Base-by-base conservation (phyloP, 805 yeast genomes). In the Candida vaughaniae region DNA sequence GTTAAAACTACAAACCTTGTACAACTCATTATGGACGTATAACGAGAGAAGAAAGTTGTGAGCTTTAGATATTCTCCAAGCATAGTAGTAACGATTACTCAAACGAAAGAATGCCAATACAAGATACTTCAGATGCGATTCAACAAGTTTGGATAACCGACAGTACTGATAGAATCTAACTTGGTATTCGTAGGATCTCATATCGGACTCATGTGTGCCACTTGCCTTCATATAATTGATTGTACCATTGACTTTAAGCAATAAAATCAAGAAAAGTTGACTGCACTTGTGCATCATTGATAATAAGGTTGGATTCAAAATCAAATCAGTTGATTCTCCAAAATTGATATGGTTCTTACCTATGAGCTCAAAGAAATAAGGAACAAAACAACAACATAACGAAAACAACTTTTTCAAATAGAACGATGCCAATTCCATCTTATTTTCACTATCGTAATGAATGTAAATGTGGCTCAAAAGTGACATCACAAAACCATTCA, bases 61-160 rank as follows among this genome's bases (percentile, higher is more conserved):
- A 0, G 85, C 81, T 48, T 80, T 81, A 25, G 77, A 67, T 52
- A 82, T 70, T 57, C 84, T 73, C 79, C 82, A 79, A 2, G 88
- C 84, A 51, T 80, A 80, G 40, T 77, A 78, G 51, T 80, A 82
- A 44, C 78, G 69, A 17, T 62, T 66, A 15, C 85, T 76, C 23
- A 83, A 57, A 26, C 66, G 64, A 14, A 60, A 68, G 22, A 64
- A 42, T 2, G 60, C 53, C 1, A 56, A 45, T 22, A 56, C 46
- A 31, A 52, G 43, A 39, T 41, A 51, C 22, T 49, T 45, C 3
- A 42, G 23, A 18, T 47, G 31, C 29, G 52, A 55, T 38, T 56
- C 56, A 22, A 62, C 18, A 5, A 45, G 25, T 33, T 50, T 56
- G 11, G 64, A 49, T 25, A 66, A 40, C 31, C 48, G 48, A 41